Conservation (phyloP, 2,329 filamentous ascomycete species). For the Monosporascus sp. region DNA sequence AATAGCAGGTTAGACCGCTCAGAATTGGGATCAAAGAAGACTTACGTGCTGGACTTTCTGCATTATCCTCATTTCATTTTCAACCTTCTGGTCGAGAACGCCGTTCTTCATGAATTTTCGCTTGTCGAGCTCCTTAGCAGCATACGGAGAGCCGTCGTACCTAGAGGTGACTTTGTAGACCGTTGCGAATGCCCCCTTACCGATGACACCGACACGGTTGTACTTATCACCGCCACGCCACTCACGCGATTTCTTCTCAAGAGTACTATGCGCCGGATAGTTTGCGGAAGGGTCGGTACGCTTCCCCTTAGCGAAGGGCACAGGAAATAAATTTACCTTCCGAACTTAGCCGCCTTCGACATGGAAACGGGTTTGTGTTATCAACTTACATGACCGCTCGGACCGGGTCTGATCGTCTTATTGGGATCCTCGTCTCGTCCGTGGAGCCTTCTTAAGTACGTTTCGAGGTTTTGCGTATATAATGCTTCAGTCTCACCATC, state of each 20-base stretch:
- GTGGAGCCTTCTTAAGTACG: slow-evolving; percentile 51
- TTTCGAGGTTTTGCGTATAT: slow-evolving; percentile 65
- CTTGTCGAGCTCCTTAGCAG: slow-evolving; percentile 94
- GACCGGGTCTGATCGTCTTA: slow-evolving; percentile 43
- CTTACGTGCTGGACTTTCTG: slow-evolving; percentile 74
- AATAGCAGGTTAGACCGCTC: slow-evolving; percentile 13
- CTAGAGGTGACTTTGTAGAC: slow-evolving; percentile 89
- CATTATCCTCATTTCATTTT: slow-evolving; percentile 98
- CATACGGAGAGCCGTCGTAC: slow-evolving; percentile 76
- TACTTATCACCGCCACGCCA: slow-evolving; percentile 85
- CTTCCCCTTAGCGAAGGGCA: slow-evolving; percentile 10
- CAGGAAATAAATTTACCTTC: slow-evolving; percentile 26
- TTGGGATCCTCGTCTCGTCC: slow-evolving; percentile 28
- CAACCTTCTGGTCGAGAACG: slow-evolving; percentile 81
- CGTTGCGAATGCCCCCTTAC: slow-evolving; percentile 90
- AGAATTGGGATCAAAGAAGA: slow-evolving; percentile 7
- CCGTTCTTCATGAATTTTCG: slow-evolving; percentile 90
- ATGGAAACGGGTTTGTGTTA: background rate
- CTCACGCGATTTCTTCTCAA: slow-evolving; percentile 46
- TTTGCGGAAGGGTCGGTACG: slow-evolving; percentile 6
- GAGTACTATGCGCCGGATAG: slow-evolving; percentile 25
- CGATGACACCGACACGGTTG: slow-evolving; percentile 75
- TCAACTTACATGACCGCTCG: slow-evolving; percentile 41
- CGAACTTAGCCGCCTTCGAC: slow-evolving; percentile 8
- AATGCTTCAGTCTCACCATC: slow-evolving; percentile 60